Percentiles rank a stretch among this genome's conserved stretches.
These are phyloP conservation scores for Stemphylium lycopersici DNA, from an alignment of 2,329 filamentous ascomycete species.

Conservation along the genomic window DNA sequence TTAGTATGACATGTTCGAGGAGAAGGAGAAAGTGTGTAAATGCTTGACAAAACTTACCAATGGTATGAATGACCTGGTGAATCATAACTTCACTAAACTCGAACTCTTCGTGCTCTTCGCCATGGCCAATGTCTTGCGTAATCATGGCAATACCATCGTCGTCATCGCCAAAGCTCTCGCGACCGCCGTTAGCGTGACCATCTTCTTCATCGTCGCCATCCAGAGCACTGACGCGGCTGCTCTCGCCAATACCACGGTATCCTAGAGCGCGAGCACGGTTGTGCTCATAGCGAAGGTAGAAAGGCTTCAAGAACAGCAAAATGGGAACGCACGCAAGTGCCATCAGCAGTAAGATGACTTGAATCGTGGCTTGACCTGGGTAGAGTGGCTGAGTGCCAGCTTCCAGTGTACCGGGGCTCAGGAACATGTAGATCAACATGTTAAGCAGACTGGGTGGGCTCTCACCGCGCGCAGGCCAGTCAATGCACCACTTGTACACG, in stretches of 20 bases:
- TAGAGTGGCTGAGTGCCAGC: slow-evolving; percentile 71
- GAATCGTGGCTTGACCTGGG: slow-evolving; percentile 74
- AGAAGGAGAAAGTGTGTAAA: not conserved
- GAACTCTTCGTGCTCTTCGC: slow-evolving; percentile 92
- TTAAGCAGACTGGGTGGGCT: slow-evolving; percentile 89
- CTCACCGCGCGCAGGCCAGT: slow-evolving; percentile 74
- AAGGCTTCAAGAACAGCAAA: slow-evolving; percentile 91
- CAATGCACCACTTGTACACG: slow-evolving; percentile 93
- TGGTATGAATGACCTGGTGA: slow-evolving; percentile 98
- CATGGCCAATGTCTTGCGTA: slow-evolving; percentile 74
- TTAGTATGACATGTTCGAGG: slow-evolving; percentile 24
- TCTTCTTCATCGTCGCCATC: slow-evolving; percentile 75
- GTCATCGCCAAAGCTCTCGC: slow-evolving; percentile 74
- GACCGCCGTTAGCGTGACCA: slow-evolving; percentile 62
- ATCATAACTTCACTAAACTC: slow-evolving; percentile 98
- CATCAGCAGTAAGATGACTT: slow-evolving; percentile 78
- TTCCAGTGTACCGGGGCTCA: slow-evolving; percentile 78
- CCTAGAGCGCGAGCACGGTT: slow-evolving; percentile 86
- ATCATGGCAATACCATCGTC: slow-evolving; percentile 87
- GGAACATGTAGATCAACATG: slow-evolving; percentile 99
- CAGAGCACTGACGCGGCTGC: slow-evolving; percentile 82
- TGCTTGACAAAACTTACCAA: slow-evolving; percentile 67
- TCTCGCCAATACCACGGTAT: slow-evolving; percentile 92
- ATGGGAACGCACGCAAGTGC: slow-evolving; percentile 88
- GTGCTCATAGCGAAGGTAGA: slow-evolving; percentile 93